Evolutionary conservation across 192 early-diverging fungal species (phyloP).

Genomic region (Coemansia sp.): DNA sequence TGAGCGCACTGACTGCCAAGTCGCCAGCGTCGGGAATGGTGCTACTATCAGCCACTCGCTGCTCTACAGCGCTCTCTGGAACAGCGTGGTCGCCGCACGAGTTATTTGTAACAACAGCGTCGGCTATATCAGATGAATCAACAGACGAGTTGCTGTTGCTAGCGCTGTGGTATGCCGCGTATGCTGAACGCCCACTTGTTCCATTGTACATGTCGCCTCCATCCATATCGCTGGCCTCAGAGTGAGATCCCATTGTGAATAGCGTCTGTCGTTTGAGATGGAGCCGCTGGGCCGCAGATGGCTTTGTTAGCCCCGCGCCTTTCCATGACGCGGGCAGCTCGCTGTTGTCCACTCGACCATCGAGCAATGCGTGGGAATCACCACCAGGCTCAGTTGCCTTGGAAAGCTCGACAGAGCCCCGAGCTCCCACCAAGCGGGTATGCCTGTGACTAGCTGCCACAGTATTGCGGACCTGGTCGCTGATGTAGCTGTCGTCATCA

Average conservation of each 20-base stretch:
- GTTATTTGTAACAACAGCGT: not conserved
- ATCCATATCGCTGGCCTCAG: slow-evolving; percentile 49
- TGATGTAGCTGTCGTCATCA: slow-evolving; percentile 29
- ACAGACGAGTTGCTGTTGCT: not conserved
- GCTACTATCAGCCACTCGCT: not conserved
- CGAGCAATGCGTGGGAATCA: not conserved
- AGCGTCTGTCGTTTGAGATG: slow-evolving; percentile 32
- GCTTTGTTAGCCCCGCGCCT: slow-evolving; percentile 1
- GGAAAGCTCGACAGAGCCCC: not conserved
- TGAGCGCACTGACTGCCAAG: not conserved
- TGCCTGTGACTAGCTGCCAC: not conserved
- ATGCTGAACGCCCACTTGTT: not conserved
- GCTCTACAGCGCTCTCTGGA: not conserved
- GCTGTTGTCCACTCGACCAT: not conserved
- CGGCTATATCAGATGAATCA: not conserved
- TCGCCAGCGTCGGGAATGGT: not conserved
- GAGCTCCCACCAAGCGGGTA: slow-evolving; percentile 1
- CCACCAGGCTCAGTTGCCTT: not conserved
- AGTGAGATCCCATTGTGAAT: slow-evolving; percentile 53
- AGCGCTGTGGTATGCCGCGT: not conserved
- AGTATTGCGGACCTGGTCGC: not conserved
- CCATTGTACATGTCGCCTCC: slow-evolving; percentile 12
- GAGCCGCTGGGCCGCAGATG: not conserved
- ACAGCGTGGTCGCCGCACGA: not conserved
- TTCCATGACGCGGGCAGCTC: slow-evolving; percentile 7